Evolutionary conservation across 495 filamentous ascomycete genomes (phyloP).

Genomic region (Podospora appendiculata): DNA sequence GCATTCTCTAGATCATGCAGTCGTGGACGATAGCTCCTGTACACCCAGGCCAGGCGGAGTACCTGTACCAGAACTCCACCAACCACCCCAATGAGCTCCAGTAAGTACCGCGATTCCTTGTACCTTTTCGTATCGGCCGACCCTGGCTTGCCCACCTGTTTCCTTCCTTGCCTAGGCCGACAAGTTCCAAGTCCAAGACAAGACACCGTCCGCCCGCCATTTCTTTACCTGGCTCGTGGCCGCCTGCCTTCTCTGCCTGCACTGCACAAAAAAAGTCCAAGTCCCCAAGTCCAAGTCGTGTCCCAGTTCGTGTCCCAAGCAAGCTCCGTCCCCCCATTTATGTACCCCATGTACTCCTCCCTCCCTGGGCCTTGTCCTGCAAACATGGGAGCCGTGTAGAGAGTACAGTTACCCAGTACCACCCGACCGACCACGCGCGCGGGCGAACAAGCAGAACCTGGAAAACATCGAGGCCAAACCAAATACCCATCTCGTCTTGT

Average conservation of each 20-base stretch:
- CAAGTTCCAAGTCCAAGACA: constrained; percentile 2
- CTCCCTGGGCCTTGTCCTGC: constrained; percentile 17
- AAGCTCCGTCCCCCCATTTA: constrained; percentile 17
- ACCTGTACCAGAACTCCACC: constrained; percentile 41
- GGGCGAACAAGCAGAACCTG: constrained; percentile 8
- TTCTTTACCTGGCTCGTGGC: neutral
- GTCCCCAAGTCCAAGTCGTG: neutral
- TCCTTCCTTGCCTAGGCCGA: too few relatives aligned
- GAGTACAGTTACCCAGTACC: constrained; percentile 6
- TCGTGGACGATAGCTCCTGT: constrained; percentile 44
- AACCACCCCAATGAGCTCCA: constrained; percentile 41
- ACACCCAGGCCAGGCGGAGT: constrained; percentile 22
- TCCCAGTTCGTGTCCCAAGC: neutral
- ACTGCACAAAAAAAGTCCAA: neutral
- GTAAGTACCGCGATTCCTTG: constrained; percentile 42
- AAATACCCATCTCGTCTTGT: constrained; percentile 3
- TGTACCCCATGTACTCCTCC: constrained; percentile 28
- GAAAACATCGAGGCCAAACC: constrained; percentile 7
- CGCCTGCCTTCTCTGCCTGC: constrained; percentile 5
- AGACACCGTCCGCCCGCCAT: constrained; percentile 9
- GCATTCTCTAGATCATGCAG: constrained; percentile 38
- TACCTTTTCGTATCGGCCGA: constrained; percentile 30
- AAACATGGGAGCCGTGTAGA: constrained; percentile 19
- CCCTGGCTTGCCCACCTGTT: neutral
- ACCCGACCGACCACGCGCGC: constrained; percentile 7